Evolutionary conservation across 352 stramenopile species (phyloP), one percentile per base, ranked within the genome.

Genomic region (Nothophytophthora sp.): DNA sequence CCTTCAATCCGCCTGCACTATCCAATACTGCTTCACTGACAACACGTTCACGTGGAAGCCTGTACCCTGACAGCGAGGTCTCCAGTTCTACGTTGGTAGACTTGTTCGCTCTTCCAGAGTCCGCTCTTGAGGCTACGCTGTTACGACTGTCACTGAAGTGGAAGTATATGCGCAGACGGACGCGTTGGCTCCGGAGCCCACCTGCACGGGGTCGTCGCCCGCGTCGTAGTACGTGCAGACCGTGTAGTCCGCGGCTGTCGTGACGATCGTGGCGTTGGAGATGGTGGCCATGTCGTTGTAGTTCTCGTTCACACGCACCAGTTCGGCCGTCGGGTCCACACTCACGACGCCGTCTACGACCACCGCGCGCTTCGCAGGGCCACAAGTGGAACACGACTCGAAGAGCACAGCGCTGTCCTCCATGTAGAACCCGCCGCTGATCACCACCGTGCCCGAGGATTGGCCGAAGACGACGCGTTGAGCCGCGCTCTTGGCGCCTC

Each of bases 291-390:
- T 50, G 51, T 89, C 78, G 29, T 86, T 81, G 67, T 89, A 89
- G 56, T 89, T 89, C 24, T 71, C 57, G 42, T 89, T 89, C 55
- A 89, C 64, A 22, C 75, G 70, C 40, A 89, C 77, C 13, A 89
- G 66, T 32, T 81, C 70, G 0, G 67, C 58, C 1, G 62, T 74
- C 24, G 78, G 78, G 44, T 82, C 76, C n/a, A 79, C 51, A 13
- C 55, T 70, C 15, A 75, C 62, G 12, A 87, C 60, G 24, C 71
- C 71, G 24, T 81, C 65, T 34, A 89, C 48, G 22, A 70, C 63
- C 32, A 87, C 42, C 15, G 48, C 57, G 15, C 78, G 73, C 55
- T 82, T 85, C 9, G 86, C 78, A 4, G 78, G 78, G 2, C 78
- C 78, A 45, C 78, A 89, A 4, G 75, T 84, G 30, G 61, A 55